Percentiles rank a stretch among this genome's conserved stretches.
These are phyloP conservation scores for Fusarium verrucosum DNA, from an alignment of 2,329 filamentous ascomycete species.

Conservation along the genomic window DNA sequence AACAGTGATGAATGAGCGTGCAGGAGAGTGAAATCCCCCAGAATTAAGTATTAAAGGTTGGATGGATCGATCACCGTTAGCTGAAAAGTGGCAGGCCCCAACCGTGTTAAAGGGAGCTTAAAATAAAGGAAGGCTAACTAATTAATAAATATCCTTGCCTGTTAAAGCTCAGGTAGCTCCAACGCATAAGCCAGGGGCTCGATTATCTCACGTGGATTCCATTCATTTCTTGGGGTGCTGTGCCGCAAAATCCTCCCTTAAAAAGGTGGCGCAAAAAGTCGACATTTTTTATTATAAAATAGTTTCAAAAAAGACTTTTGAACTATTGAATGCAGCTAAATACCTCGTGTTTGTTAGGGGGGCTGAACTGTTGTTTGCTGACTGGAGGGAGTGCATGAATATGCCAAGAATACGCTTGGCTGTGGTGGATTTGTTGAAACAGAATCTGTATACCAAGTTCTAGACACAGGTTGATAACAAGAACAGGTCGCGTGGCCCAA, in stretches of 20 bases:
- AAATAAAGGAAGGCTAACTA: no score
- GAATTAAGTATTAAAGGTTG: not conserved
- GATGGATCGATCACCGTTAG: no score
- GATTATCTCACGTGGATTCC: constrained; percentile 15
- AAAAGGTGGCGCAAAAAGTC: not conserved
- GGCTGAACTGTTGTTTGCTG: not conserved
- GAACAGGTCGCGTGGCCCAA: constrained; percentile 33
- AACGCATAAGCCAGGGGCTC: constrained; percentile 18
- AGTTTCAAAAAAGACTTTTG: not conserved
- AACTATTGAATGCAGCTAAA: not conserved
- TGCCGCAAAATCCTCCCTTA: constrained; percentile 11
- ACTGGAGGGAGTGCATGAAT: not conserved
- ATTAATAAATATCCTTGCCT: no score
- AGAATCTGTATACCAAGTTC: not conserved
- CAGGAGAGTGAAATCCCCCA: not conserved
- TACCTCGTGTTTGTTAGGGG: not conserved
- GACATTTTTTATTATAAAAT: not conserved
- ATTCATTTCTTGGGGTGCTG: constrained; percentile 11
- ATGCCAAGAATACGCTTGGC: not conserved
- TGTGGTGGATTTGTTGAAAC: not conserved
- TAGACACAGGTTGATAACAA: not conserved
- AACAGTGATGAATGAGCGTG: not conserved
- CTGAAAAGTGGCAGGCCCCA: not conserved
- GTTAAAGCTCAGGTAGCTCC: constrained; percentile 4
- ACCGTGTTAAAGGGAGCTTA: no score